Evolutionary conservation across 108 stramenopile species (phyloP), one percentile per base, ranked within the genome.

Genomic region (Nitzschia sp.): DNA sequence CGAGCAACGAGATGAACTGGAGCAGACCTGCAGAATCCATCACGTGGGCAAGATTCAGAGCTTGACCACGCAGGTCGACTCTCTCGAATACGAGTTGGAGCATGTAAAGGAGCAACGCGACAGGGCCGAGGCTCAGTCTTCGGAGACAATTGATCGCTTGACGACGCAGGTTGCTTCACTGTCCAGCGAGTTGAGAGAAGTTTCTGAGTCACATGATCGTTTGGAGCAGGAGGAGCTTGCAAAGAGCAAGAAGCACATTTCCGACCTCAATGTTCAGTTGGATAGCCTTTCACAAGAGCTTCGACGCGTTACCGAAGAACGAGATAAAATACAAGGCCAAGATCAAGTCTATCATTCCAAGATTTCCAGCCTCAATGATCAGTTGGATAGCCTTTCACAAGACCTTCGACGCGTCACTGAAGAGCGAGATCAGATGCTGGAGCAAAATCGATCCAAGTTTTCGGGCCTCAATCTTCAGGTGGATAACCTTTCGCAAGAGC

Each of bases 11-110:
- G 61, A 62, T 24, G 66, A 53, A 51, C 38, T 67, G 32, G 61
- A 25, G 25, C 42, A 26, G 66, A 53, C 51, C 55, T 75, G 1
- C 31, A 59, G 45, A 18, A 28, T 38, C 23, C 66, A 49, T 38
- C 32, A 9, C n/a, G 30, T 18, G 11, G n/a, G 4, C 36, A 60
- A 15, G 30, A 64, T 26, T 8, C 46, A 26, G 28, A 49, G 33
- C 38, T 61, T 27, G 31, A 64, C 23, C 18, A 21, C 49, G n/a
- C 49, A 51, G 21, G 49, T 23, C 13, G n/a, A 51, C 13, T 51
- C 49, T 58, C 68, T 55, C 29, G 45, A 57, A 46, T 58, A 69
- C 56, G 56, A 69, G 54, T 69, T 69, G 57, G 56, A 55, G 45
- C 55, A 49, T 45, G 32, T 69, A 3, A 58, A 32, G 57, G 19